Conservation (phyloP, 73 alveolate genomes). For the Paramecium pentaurelia region DNA sequence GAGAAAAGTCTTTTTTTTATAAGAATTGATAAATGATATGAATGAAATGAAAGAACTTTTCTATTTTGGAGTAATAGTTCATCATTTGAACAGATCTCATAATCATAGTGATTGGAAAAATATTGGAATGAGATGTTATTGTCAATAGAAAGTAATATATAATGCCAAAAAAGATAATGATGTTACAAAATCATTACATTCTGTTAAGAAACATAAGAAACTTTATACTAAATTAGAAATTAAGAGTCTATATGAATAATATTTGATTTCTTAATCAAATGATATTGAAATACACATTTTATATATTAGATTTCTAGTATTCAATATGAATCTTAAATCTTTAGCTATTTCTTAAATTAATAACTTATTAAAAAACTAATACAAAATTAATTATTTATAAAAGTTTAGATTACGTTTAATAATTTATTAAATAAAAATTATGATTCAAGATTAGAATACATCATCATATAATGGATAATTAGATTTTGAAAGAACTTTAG, state of each 20-base stretch:
- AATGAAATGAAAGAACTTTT: background rate
- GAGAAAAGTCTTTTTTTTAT: background rate
- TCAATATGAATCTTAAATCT: background rate
- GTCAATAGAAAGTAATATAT: background rate
- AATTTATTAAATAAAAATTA: background rate
- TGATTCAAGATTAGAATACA: background rate
- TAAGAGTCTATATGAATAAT: background rate
- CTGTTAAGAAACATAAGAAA: background rate
- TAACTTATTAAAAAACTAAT: background rate
- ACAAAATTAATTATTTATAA: background rate
- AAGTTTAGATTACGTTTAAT: background rate
- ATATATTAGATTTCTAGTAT: background rate
- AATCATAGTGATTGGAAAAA: background rate
- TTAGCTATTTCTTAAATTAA: background rate
- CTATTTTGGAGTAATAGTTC: background rate
- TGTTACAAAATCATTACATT: background rate
- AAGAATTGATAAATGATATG: background rate
- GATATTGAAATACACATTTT: background rate
- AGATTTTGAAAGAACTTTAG: background rate
- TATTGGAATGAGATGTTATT: background rate
- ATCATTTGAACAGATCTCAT: background rate
- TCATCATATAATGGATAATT: background rate
- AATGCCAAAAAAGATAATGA: background rate
- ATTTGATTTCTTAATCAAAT: background rate
- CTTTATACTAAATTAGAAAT: background rate